Evolutionary conservation across 192 early-diverging fungal genomes (phyloP), one percentile per base, ranked within the genome.

Genomic region (Coemansia sp.): DNA sequence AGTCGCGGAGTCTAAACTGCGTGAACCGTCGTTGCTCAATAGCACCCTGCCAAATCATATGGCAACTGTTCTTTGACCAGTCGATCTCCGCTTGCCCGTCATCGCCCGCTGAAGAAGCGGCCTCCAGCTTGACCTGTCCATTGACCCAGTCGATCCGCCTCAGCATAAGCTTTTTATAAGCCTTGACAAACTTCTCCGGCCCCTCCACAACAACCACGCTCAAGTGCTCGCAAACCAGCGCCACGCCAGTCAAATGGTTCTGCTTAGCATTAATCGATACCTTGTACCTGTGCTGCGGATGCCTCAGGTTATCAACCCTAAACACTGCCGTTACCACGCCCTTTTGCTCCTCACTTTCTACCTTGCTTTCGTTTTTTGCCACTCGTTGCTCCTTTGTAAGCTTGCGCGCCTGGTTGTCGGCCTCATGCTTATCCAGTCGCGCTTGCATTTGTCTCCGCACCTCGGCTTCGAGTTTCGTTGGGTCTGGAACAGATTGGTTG

Each of bases 141-240:
- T 75, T 68, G 18, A 69, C 83, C 98, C 98, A 99, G 75, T 98
- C 90, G 70, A 99, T 98, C 20, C 98, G 87, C 33, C 93, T 79
- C 13, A 98, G 86, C 98, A 99, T 95, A 24, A 99, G 84, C 69
- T 97, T 96, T 78, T 97, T 99, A 86, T 96, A 99, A 38, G 89
- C 87, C 69, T 93, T 93, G 70, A 98, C 86, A 2, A 87, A 89
- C 72, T 97, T 95, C 13, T 89, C 90, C 4, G 96, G 92, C 1
- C 98, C 98, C 81, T 99, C 98, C 5, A 96, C 96, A 50, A 97
- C 81, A 5, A 99, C 93, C 55, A 98, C 64, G 69, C 87, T 88
- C 75, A 90, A 87, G 5, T 88, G 91, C 2, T 90, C 88, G 69
- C 92, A 87, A 18, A 92, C 76, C 50, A 98, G 79, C 24, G 90